phyloP scores from a whole-genome alignment of 352 stramenopile genomes.

The Phytophthora idaei region DNA sequence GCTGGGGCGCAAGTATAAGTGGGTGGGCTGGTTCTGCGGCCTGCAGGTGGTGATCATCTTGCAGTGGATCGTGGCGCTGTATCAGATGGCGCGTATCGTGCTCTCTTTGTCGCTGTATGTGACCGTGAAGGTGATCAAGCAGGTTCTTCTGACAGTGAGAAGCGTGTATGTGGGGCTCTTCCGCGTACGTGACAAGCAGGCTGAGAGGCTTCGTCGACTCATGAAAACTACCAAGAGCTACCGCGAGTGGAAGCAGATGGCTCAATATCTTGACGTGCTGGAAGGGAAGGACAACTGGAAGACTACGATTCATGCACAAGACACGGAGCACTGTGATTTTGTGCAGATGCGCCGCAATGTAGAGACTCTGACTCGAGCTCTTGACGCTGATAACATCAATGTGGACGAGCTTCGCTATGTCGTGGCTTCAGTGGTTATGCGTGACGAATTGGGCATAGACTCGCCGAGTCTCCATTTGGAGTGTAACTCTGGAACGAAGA shows the following conservation, averaged over 20 bases:
- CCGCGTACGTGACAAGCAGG: constrained; percentile 53
- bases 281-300: constrained; percentile 74
- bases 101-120: constrained; percentile 60
- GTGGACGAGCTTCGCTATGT: constrained; percentile 65
- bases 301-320: constrained; percentile 41
- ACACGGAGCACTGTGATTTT: constrained; percentile 72
- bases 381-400: constrained; percentile 37
- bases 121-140: constrained; percentile 56
- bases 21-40: constrained; percentile 62
- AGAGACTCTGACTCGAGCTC: constrained; percentile 36
- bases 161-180: constrained; percentile 44
- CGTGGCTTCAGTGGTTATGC: constrained; percentile 63
- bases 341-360: constrained; percentile 51
- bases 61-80: constrained; percentile 70
- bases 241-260: constrained; percentile 67
- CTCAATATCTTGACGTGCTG: constrained; percentile 60
- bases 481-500: constrained; percentile 68
- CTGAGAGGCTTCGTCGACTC: constrained; percentile 54
- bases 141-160: constrained; percentile 31
- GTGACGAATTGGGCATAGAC: constrained; percentile 69
- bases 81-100: constrained; percentile 67
- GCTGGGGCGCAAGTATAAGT: constrained; percentile 62
- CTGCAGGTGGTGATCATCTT: constrained; percentile 64
- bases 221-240: constrained; percentile 68
- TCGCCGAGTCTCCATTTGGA: constrained; percentile 57